Base-by-base conservation (phyloP, 306 rosid species). In the Ormosia semicastrata region DNA sequence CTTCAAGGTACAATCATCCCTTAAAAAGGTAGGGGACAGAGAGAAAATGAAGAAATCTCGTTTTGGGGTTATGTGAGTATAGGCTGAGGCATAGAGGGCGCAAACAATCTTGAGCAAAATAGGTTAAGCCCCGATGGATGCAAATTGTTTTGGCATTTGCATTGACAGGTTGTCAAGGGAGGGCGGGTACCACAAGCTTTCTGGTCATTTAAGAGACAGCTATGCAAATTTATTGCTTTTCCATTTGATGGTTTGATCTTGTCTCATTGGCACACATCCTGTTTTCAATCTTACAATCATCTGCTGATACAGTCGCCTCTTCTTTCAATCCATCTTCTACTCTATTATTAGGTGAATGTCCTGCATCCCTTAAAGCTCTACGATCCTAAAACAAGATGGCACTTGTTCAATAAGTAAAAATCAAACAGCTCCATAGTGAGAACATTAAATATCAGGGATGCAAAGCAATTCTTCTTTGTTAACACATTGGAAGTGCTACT, bases 321-420 rank as follows among this genome's bases (percentile, higher is more conserved):
- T 80, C 89, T 66, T 87, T 91, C 70, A 53, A 41, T 14, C 75
- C 84, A 80, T 80, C 83, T 32, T 78, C 85, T 77, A 62, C 82
- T 78, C 62, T 77, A 24, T 84, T 62, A 14, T 50, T 80, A 57
- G 84, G 85, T 81, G 82, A 83, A 34, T 52, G 84, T 58, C 57
- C 85, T 9, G 88, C 18, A 40, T 85, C 93, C 83, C 79, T 88
- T 52, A 77, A 83, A 3, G 82, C 73, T 58, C 82, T 82, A 9
- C 85, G 93, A 78, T 92, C 93, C 97, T 94, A 62, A 66, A 75
- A 82, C 40, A 85, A 68, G 40, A 78, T 44, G 14, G 4, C 52
- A 24, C 50, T 17, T 80, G 66, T 58, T 71, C 50, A 81, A 2
- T 73, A 17, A 65, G 81, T 81, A 50, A 78, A 46, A 49, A 50